Conservation (phyloP, 345 rosid genomes). For the Abelmoschus esculentus region DNA sequence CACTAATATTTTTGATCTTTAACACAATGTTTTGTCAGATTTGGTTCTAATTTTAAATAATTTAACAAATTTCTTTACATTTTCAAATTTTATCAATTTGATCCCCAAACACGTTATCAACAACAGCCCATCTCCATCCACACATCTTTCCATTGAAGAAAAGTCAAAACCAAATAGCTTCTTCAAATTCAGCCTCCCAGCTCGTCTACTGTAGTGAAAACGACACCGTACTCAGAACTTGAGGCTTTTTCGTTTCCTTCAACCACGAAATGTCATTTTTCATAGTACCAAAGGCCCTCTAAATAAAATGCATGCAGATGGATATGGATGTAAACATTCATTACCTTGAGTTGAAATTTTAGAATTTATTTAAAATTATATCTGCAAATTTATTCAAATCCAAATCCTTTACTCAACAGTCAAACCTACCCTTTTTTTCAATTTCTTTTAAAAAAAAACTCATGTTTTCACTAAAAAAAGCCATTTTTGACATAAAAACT, state of each 20-base stretch:
- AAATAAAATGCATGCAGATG: not conserved
- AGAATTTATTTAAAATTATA: not conserved
- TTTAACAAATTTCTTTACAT: too few species aligned
- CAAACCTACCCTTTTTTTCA: too few species aligned
- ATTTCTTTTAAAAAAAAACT: too few species aligned
- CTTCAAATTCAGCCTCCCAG: conserved; percentile 13
- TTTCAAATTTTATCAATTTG: too few species aligned
- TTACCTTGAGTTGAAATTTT: too few species aligned
- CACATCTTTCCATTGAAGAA: not conserved
- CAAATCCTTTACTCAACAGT: conserved; percentile 10
- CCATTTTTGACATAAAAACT: too few species aligned
- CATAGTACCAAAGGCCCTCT: too few species aligned
- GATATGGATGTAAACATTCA: too few species aligned
- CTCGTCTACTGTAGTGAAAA: not conserved
- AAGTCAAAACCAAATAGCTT: not conserved
- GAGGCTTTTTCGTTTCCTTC: not conserved
- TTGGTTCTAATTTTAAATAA: not conserved
- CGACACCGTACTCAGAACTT: not conserved
- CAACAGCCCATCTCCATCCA: not conserved
- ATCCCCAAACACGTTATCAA: not conserved
- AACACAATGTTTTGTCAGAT: too few species aligned
- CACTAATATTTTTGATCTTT: too few species aligned
- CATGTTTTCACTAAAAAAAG: too few species aligned
- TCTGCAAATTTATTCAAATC: conserved; percentile 1
- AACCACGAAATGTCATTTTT: not conserved